These are phyloP conservation scores for Trichoderma harzianum DNA, from an alignment of 2,329 filamentous ascomycete species.

Conservation along the genomic window DNA sequence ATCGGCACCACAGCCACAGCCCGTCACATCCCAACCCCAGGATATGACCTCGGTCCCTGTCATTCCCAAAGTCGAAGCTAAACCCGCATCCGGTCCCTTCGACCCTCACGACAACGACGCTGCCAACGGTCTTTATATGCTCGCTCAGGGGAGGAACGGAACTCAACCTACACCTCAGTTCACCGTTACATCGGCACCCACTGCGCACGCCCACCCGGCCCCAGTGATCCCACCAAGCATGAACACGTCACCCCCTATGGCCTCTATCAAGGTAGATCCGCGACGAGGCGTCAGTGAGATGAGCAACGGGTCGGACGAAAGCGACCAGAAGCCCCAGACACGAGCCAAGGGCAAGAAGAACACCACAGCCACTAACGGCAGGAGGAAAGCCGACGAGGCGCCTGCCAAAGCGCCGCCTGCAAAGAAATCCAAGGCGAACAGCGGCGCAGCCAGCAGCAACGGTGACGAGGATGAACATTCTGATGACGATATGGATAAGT, in stretches of 20 bases:
- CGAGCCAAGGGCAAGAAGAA: slow-evolving; percentile 69
- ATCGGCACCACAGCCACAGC: slow-evolving; percentile 25
- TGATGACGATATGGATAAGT: slow-evolving; percentile 55
- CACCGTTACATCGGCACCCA: slow-evolving; percentile 43
- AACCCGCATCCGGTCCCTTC: slow-evolving; percentile 62
- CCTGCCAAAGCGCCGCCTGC: slow-evolving; percentile 57
- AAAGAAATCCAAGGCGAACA: slow-evolving; percentile 66
- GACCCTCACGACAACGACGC: slow-evolving; percentile 92
- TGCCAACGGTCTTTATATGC: slow-evolving; percentile 87
- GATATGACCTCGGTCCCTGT: slow-evolving; percentile 43
- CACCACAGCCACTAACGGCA: slow-evolving; percentile 55
- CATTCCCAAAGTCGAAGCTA: slow-evolving; percentile 46
- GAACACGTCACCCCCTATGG: slow-evolving; percentile 51
- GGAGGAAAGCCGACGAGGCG: slow-evolving; percentile 73
- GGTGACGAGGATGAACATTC: slow-evolving; percentile 41
- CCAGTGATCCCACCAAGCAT: slow-evolving; percentile 34
- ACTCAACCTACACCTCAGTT: slow-evolving; percentile 47
- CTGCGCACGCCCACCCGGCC: slow-evolving; percentile 49
- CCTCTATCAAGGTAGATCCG: slow-evolving; percentile 45
- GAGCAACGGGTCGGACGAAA: slow-evolving; percentile 70
- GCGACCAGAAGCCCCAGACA: slow-evolving; percentile 62
- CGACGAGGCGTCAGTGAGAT: slow-evolving; percentile 63
- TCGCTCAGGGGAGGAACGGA: slow-evolving; percentile 68
- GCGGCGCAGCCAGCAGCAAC: slow-evolving; percentile 20
- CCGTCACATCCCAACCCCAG: slow-evolving; percentile 53